Evolutionary conservation across 768 basidiomycete genomes (phyloP).

Genomic region (Kwoniella heveanensis): DNA sequence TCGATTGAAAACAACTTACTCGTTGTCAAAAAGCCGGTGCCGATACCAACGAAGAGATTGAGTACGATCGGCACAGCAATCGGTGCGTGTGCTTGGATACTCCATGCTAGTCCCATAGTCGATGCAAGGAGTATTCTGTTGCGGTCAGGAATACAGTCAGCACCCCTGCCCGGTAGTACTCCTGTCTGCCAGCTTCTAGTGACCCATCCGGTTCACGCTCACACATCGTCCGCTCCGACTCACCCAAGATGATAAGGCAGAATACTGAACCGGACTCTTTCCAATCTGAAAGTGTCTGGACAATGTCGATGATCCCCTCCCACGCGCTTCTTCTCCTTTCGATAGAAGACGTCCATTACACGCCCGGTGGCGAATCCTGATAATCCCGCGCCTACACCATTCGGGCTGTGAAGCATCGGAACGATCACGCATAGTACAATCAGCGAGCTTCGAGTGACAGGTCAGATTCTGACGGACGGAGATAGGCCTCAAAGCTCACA

Average conservation of each 20-base stretch:
- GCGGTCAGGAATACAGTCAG: neutral
- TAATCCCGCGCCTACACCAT: constrained; percentile 72
- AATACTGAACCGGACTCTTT: constrained; percentile 24
- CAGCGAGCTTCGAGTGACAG: neutral
- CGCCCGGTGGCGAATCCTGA: constrained; percentile 66
- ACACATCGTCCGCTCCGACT: neutral
- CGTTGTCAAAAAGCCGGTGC: constrained; percentile 32
- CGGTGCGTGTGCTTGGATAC: constrained; percentile 39
- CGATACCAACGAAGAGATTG: constrained; percentile 52
- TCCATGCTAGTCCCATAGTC: constrained; percentile 47
- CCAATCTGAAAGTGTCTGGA: constrained; percentile 42
- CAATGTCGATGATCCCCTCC: constrained; percentile 44
- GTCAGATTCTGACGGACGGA: neutral
- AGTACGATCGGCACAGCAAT: constrained; percentile 51
- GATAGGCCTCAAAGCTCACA: constrained; percentile 49
- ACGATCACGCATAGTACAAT: neutral
- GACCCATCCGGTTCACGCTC: too few species aligned
- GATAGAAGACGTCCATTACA: constrained; percentile 70
- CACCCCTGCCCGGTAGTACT: too few species aligned
- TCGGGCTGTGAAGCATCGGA: too few species aligned
- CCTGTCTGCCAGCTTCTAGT: too few species aligned
- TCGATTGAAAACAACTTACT: constrained; percentile 12
- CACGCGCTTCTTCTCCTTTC: constrained; percentile 53
- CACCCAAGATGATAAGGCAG: constrained; percentile 21
- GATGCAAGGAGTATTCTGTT: constrained; percentile 13